A percentile compares a stretch with the other conserved stretches of the same genome.
These are phyloP conservation scores for Ustulina deusta DNA, from an alignment of 2,329 filamentous ascomycete genomes.

Conservation along the genomic window DNA sequence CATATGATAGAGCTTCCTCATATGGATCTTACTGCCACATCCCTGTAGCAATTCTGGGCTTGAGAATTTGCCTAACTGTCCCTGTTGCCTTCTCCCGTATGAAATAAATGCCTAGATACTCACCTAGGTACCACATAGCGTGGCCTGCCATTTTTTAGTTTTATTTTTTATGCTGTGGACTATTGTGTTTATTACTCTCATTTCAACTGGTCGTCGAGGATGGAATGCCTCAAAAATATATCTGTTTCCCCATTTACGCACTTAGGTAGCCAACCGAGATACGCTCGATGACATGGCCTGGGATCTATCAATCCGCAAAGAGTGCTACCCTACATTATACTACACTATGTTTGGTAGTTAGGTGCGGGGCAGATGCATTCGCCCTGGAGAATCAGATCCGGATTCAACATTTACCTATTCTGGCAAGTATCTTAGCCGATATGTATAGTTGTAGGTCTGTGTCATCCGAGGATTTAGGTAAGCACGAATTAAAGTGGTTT, in stretches of 20 bases:
- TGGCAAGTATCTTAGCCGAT: constrained; percentile 22
- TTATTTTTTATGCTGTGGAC: not conserved
- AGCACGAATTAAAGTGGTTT: not conserved
- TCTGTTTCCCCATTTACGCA: not conserved
- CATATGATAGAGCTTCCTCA: not conserved
- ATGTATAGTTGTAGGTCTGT: constrained; percentile 1
- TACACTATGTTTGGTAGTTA: constrained; percentile 1
- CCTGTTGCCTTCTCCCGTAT: not conserved
- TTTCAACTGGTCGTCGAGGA: not conserved
- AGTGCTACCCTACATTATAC: not conserved
- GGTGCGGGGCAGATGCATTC: constrained; percentile 2
- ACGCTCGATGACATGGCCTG: not conserved
- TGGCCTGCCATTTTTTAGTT: not conserved
- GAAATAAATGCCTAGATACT: not conserved
- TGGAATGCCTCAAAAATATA: not conserved
- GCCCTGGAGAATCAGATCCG: not conserved
- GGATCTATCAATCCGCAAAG: constrained; percentile 3
- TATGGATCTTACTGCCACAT: not conserved
- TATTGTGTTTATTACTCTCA: not conserved
- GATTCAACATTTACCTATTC: constrained; percentile 28
- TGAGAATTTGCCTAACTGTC: not conserved
- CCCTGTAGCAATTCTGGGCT: not conserved
- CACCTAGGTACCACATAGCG: not conserved
- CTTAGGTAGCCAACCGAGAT: not conserved
- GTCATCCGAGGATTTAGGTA: not conserved